Percentiles rank a stretch among this genome's conserved stretches.
phyloP scores from a whole-genome alignment of 1,284 basidiomycete genomes.

The Paramarasmius palmivorus region DNA sequence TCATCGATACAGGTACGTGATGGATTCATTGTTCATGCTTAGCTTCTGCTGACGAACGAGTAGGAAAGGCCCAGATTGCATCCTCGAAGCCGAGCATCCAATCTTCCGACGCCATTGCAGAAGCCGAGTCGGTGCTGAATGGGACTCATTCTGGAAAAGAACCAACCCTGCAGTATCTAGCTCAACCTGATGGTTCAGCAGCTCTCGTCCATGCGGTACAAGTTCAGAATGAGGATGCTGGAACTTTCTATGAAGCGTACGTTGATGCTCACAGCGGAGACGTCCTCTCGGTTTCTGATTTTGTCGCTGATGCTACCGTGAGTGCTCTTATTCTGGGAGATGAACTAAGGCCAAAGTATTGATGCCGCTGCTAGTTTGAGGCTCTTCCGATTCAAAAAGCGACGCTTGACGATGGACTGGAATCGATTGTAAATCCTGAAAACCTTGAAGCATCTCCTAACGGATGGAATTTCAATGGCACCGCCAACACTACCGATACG shows the following conservation, averaged over 20 bases:
- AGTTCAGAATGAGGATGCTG: constrained; percentile 51
- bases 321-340: constrained; percentile 16
- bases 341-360: neutral
- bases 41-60: neutral
- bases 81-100: constrained; percentile 36
- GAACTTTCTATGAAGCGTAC: constrained; percentile 65
- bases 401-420: constrained; percentile 36
- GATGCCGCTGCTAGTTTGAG: constrained; percentile 25
- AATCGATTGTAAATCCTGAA: constrained; percentile 42
- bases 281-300: constrained; percentile 53
- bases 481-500: neutral
- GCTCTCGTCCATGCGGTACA: constrained; percentile 56
- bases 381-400: constrained; percentile 44
- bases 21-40: neutral
- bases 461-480: constrained; percentile 48
- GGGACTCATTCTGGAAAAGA: constrained; percentile 43
- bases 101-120: constrained; percentile 36
- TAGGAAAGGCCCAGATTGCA: constrained; percentile 32
- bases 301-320: constrained; percentile 42
- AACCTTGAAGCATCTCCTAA: constrained; percentile 40
- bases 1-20: constrained; percentile 33
- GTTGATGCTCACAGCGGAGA: constrained; percentile 58
- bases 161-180: constrained; percentile 47
- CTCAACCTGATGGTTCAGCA: constrained; percentile 44
- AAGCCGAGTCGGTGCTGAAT: constrained; percentile 38